Conservation (phyloP, 2,329 filamentous ascomycete species). For the Alternaria solani region DNA sequence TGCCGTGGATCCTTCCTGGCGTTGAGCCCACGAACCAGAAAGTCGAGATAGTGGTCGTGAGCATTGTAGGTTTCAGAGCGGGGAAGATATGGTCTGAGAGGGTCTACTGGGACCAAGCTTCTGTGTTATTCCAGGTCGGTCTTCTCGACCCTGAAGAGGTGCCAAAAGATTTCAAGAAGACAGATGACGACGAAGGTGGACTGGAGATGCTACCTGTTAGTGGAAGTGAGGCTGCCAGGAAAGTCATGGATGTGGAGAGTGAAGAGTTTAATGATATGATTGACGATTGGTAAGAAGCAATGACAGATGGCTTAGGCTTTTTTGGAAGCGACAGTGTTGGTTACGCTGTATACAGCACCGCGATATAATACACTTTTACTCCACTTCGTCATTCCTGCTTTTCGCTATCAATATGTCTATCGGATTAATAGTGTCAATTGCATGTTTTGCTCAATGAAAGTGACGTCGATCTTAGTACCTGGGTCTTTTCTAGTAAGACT, state of each 20-base stretch:
- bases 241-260: slow-evolving; percentile 56
- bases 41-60: slow-evolving; percentile 66
- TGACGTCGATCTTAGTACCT: too few species aligned
- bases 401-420: too few species aligned
- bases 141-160: slow-evolving; percentile 65
- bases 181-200: slow-evolving; percentile 51
- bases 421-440: too few species aligned
- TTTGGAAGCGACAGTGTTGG: not conserved
- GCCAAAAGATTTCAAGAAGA: slow-evolving; percentile 47
- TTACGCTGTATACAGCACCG: too few species aligned
- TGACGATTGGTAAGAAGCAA: slow-evolving; percentile 50
- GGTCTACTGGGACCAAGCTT: slow-evolving; percentile 70
- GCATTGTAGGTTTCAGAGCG: slow-evolving; percentile 63
- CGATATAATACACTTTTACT: not conserved
- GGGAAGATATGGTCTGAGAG: slow-evolving; percentile 65
- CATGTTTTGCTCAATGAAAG: too few species aligned
- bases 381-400: not conserved
- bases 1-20: slow-evolving; percentile 68
- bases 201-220: slow-evolving; percentile 58
- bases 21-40: slow-evolving; percentile 64
- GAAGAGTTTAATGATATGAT: slow-evolving; percentile 58
- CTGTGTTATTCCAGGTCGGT: slow-evolving; percentile 66
- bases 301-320: not conserved
- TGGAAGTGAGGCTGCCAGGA: slow-evolving; percentile 57
- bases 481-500: too few species aligned